Evolutionary conservation across 768 basidiomycete genomes (phyloP).

Genomic region (Russula dissimulans): DNA sequence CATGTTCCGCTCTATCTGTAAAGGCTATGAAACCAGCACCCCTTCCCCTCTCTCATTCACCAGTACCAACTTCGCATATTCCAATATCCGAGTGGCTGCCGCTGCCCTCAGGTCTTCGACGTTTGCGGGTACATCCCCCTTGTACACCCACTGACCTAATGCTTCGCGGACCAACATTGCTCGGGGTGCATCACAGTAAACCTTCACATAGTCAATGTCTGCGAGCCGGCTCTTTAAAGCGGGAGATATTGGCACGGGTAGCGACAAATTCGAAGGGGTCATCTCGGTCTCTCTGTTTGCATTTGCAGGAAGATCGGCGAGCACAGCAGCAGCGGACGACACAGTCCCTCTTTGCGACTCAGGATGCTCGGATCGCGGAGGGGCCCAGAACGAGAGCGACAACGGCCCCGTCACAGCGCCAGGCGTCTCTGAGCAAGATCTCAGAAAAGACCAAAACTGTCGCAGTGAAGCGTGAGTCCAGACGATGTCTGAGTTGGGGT

Average conservation of each 20-base stretch:
- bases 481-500: neutral
- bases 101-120: neutral
- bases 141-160: conserved; percentile 3
- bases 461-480: conserved; percentile 10
- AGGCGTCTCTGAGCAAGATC: neutral
- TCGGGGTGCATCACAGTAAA: conserved; percentile 11
- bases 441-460: conserved; percentile 12
- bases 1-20: neutral
- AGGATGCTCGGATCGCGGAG: neutral
- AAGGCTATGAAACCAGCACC: conserved; percentile 1
- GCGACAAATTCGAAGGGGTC: neutral
- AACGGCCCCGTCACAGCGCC: conserved; percentile 2
- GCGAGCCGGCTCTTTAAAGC: neutral
- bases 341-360: neutral
- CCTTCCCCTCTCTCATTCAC: conserved; percentile 13
- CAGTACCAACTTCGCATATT: conserved; percentile 5
- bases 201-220: conserved; percentile 9
- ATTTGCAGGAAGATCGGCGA: neutral
- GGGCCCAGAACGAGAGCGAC: conserved; percentile 9
- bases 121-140: neutral
- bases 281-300: conserved; percentile 2
- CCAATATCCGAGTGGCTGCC: neutral
- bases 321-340: neutral
- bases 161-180: conserved; percentile 7
- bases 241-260: neutral